A percentile compares a stretch with the other conserved stretches of the same genome.
Conservation (phyloP, 2,329 filamentous ascomycete genomes). For the Dactylellina parvicollis region DNA sequence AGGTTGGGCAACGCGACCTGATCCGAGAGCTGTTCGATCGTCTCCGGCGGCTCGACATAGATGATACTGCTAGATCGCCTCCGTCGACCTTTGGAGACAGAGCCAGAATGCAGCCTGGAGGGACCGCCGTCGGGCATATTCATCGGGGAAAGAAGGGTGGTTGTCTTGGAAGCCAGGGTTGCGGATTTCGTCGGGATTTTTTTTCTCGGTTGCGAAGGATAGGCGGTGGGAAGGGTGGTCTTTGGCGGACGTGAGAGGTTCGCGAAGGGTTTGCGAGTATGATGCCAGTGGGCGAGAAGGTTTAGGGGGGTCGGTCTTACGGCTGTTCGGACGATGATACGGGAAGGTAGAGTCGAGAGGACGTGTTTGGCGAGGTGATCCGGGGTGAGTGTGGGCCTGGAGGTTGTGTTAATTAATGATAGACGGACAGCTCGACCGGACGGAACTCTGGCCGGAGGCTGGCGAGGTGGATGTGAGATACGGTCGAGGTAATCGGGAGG, state of each 20-base stretch:
- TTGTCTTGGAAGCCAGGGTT: conserved; percentile 54
- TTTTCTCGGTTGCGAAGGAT: conserved; percentile 1
- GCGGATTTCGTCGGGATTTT: conserved; percentile 47
- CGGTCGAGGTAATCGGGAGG: conserved; percentile 19
- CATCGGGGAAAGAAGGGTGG: conserved; percentile 54
- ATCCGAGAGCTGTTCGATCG: conserved; percentile 96
- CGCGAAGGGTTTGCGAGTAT: conserved; percentile 1
- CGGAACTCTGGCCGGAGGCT: not conserved
- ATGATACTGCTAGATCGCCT: conserved; percentile 98
- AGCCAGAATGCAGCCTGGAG: conserved; percentile 54
- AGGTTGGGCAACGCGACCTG: conserved; percentile 93
- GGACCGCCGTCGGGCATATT: conserved; percentile 52
- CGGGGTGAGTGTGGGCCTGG: conserved; percentile 1
- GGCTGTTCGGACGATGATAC: not conserved
- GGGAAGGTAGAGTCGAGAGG: conserved; percentile 24
- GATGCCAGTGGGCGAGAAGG: conserved; percentile 20
- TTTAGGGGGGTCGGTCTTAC: conserved; percentile 35
- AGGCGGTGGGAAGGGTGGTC: not conserved
- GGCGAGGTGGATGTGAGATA: not conserved
- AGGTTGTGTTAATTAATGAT: conserved; percentile 32
- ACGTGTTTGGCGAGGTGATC: conserved; percentile 33
- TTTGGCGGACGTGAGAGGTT: conserved; percentile 19
- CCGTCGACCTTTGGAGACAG: conserved; percentile 72
- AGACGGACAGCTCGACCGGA: conserved; percentile 31
- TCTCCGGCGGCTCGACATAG: conserved; percentile 96